A percentile compares a stretch with the other conserved stretches of the same genome.
Evolutionary conservation across 1,284 basidiomycete genomes (phyloP).

Genomic region (Ustilago tritici): DNA sequence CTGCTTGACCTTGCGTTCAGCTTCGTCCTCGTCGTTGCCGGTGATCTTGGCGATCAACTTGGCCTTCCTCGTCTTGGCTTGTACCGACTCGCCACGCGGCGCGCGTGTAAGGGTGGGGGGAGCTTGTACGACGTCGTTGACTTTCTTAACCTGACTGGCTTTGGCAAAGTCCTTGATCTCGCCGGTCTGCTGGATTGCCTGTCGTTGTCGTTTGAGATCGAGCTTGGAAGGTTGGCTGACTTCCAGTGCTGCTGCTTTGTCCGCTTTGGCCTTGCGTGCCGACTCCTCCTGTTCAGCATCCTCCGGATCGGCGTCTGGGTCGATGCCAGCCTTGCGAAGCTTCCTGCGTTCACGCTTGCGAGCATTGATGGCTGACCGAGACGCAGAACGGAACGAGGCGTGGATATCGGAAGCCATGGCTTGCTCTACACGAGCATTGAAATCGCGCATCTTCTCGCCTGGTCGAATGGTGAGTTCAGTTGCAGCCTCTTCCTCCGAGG

Average conservation of each 20-base stretch:
- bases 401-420: slow-evolving; percentile 56
- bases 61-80: slow-evolving; percentile 53
- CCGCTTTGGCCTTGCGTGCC: slow-evolving; percentile 47
- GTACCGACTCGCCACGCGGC: slow-evolving; percentile 53
- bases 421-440: slow-evolving; percentile 63
- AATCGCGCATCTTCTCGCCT: slow-evolving; percentile 63
- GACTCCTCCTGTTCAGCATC: slow-evolving; percentile 32
- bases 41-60: slow-evolving; percentile 52
- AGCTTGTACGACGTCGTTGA: slow-evolving; percentile 62
- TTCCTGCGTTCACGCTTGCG: slow-evolving; percentile 56
- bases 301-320: slow-evolving; percentile 44
- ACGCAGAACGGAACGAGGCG: slow-evolving; percentile 48
- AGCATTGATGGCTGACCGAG: slow-evolving; percentile 52
- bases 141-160: slow-evolving; percentile 48
- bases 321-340: slow-evolving; percentile 37
- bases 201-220: slow-evolving; percentile 53
- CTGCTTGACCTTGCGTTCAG: slow-evolving; percentile 42
- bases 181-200: slow-evolving; percentile 42
- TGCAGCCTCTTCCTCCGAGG: slow-evolving; percentile 6
- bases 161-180: slow-evolving; percentile 58
- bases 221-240: slow-evolving; percentile 42
- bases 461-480: slow-evolving; percentile 57
- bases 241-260: slow-evolving; percentile 49
- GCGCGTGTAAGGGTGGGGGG: slow-evolving; percentile 60
- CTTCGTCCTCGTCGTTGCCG: slow-evolving; percentile 51